Conservation (phyloP, 768 basidiomycete genomes). For the Chalciporus piperatus region DNA sequence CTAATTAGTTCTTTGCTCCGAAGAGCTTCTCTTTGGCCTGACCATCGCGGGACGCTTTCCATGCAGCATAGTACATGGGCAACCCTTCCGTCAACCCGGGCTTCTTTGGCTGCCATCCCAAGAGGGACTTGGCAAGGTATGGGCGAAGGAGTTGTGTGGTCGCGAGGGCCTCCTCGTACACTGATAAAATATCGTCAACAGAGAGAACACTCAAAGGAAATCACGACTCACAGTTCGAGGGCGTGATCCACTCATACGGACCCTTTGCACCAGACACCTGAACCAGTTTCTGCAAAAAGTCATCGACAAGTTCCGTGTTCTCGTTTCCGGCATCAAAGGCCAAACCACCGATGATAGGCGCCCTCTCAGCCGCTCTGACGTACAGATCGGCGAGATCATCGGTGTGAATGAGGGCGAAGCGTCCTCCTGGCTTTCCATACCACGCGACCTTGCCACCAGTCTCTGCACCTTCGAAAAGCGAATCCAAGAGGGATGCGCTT, state of each 20-base stretch:
- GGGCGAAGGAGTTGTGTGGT: constrained; percentile 19
- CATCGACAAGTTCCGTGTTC: constrained; percentile 26
- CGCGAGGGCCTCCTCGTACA: constrained; percentile 23
- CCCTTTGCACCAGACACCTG: constrained; percentile 28
- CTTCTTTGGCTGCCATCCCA: constrained; percentile 33
- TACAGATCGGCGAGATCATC: constrained; percentile 37
- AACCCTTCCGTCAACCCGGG: constrained; percentile 34
- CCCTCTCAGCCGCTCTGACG: constrained; percentile 32
- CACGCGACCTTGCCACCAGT: constrained; percentile 17
- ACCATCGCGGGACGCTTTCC: constrained; percentile 16
- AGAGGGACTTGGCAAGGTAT: constrained; percentile 27
- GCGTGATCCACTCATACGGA: constrained; percentile 16
- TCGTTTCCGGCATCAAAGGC: constrained; percentile 33
- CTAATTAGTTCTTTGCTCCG: background rate
- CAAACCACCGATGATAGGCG: constrained; percentile 27
- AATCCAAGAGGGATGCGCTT: constrained; percentile 19
- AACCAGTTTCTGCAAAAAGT: constrained; percentile 26
- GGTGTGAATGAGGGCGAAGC: constrained; percentile 28
- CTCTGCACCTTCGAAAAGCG: constrained; percentile 25
- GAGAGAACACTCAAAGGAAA: background rate
- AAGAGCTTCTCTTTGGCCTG: constrained; percentile 9
- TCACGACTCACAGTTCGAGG: constrained; percentile 21
- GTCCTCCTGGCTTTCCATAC: constrained; percentile 26
- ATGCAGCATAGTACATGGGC: constrained; percentile 26
- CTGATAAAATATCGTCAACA: constrained; percentile 4